phyloP scores from a whole-genome alignment of 306 rosid species.

The Malus asiatica region DNA sequence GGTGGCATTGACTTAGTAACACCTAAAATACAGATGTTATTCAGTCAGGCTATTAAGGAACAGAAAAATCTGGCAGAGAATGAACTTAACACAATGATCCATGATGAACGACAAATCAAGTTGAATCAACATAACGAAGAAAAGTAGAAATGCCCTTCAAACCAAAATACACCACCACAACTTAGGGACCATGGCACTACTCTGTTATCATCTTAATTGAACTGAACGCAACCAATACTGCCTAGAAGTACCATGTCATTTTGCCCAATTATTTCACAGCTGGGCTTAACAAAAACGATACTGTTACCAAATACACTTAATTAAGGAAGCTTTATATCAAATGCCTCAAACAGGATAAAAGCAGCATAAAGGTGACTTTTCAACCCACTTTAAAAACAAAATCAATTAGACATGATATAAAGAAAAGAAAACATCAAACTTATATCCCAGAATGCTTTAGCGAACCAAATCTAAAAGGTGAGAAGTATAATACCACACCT shows the following conservation, averaged over 20 bases:
- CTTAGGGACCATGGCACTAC: background rate
- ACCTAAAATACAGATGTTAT: constrained; percentile 49
- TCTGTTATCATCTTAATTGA: background rate
- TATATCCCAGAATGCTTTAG: constrained; percentile 21
- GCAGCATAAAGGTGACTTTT: background rate
- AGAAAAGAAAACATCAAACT: constrained; percentile 11
- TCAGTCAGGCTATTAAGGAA: constrained; percentile 8
- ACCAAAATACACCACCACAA: background rate
- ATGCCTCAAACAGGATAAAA: background rate
- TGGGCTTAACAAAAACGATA: background rate
- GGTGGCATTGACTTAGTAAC: constrained; percentile 89
- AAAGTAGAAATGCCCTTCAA: background rate
- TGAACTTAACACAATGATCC: background rate
- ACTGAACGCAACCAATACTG: background rate
- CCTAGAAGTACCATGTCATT: background rate
- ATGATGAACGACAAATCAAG: background rate
- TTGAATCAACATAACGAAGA: background rate
- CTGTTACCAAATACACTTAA: background rate
- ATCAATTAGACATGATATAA: background rate
- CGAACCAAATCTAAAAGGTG: constrained; percentile 22
- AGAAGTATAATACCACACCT: constrained; percentile 42
- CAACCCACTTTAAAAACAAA: constrained; percentile 10
- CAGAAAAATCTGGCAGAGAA: background rate
- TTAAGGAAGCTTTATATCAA: background rate
- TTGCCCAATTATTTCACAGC: background rate